phyloP scores from a whole-genome alignment of 345 rosid species.

The Linum lewisii region DNA sequence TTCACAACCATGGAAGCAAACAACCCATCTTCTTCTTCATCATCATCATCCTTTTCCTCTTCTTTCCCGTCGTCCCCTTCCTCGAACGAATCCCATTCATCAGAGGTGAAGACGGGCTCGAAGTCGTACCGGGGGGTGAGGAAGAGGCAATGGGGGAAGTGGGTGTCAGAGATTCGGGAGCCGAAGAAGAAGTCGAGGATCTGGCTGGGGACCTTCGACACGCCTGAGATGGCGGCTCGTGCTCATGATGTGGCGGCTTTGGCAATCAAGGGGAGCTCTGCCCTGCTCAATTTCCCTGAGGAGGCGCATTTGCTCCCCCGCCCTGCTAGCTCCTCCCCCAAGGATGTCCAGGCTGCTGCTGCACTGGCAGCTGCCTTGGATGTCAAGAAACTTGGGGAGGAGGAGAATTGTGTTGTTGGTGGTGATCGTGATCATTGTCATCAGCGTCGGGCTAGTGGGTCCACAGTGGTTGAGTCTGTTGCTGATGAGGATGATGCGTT shows the following conservation, averaged over 20 bases:
- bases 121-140: constrained; percentile 61
- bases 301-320: constrained; percentile 52
- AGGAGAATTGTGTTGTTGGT: neutral
- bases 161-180: constrained; percentile 90
- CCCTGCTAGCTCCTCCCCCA: constrained; percentile 52
- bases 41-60: constrained; percentile 11
- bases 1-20: constrained; percentile 12
- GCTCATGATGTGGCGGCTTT: constrained; percentile 90
- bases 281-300: constrained; percentile 74
- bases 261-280: constrained; percentile 62
- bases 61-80: neutral
- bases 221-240: constrained; percentile 94
- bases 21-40: neutral
- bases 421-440: neutral
- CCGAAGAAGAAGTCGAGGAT: constrained; percentile 89
- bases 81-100: neutral
- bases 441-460: no score
- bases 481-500: constrained; percentile 42
- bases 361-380: constrained; percentile 49
- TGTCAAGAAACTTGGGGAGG: constrained; percentile 12
- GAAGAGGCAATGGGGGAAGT: constrained; percentile 92
- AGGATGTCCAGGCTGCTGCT: constrained; percentile 87
- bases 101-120: constrained; percentile 10
- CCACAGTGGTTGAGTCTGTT: neutral
- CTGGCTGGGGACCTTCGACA: constrained; percentile 82